Percentiles rank a stretch among this genome's conserved stretches.
These are phyloP conservation scores for Dimargaris verticillata DNA, from an alignment of 192 early-diverging fungal genomes.

Conservation along the genomic window DNA sequence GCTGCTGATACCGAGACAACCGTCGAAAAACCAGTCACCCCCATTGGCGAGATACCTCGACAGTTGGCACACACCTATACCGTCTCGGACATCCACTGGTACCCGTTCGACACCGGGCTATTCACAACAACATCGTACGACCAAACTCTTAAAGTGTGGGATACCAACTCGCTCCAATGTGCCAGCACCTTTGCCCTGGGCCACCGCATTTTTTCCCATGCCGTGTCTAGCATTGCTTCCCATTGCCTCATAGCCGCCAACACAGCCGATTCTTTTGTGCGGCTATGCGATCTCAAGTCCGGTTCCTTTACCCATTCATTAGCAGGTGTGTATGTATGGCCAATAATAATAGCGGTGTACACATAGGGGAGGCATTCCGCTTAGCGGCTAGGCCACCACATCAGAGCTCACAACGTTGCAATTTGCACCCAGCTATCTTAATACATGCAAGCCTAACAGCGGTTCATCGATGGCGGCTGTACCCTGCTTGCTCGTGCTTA, in stretches of 20 bases:
- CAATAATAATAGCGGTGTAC: too few species aligned
- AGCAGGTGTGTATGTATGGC: conserved; percentile 15
- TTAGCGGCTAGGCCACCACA: too few species aligned
- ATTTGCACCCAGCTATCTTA: too few species aligned
- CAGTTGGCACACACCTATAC: conserved; percentile 39
- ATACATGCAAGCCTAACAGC: too few species aligned
- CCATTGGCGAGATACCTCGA: conserved; percentile 14
- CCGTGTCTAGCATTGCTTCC: conserved; percentile 56
- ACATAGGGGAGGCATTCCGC: too few species aligned
- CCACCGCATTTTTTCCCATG: conserved; percentile 46
- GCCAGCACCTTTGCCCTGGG: conserved; percentile 55
- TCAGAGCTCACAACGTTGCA: too few species aligned
- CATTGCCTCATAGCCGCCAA: conserved; percentile 68
- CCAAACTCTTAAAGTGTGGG: conserved; percentile 61
- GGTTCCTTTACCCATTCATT: conserved; percentile 31
- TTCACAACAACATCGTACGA: conserved; percentile 71
- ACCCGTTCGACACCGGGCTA: conserved; percentile 67
- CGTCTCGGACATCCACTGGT: conserved; percentile 63
- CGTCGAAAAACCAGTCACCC: conserved; percentile 10
- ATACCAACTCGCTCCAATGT: conserved; percentile 49
- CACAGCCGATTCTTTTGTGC: conserved; percentile 42
- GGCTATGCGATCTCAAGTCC: conserved; percentile 61
- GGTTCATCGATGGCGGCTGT: too few species aligned
- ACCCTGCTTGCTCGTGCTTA: too few species aligned
- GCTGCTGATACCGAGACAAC: background rate